Percentiles rank a stretch among this genome's conserved stretches.
phyloP scores from a whole-genome alignment of 1,139 yeast genomes.

The Hemisphaericaspora subhashii region DNA sequence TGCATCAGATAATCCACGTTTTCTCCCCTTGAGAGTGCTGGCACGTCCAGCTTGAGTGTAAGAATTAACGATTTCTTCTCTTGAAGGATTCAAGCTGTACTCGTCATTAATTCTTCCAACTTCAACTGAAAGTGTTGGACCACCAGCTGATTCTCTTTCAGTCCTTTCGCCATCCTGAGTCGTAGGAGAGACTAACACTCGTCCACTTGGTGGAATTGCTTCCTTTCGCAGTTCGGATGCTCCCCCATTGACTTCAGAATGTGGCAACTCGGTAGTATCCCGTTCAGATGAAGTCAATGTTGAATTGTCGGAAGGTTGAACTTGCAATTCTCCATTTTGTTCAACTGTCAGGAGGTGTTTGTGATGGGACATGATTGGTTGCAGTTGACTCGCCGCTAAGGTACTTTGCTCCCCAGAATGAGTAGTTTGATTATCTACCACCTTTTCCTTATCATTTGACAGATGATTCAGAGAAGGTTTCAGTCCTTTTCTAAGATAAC shows the following conservation, averaged over 20 bases:
- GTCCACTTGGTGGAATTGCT: background rate
- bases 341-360: background rate
- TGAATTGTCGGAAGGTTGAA: background rate
- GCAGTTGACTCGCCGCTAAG: background rate
- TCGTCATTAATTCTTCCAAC: no score
- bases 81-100: no score
- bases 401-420: background rate
- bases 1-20: no score
- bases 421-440: background rate
- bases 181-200: background rate
- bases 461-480: background rate
- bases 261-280: background rate
- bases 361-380: background rate
- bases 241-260: conserved; percentile 1
- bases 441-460: background rate
- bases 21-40: no score
- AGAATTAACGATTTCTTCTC: no score
- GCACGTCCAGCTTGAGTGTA: no score
- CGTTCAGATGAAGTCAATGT: background rate
- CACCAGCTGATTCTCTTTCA: no score
- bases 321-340: no score
- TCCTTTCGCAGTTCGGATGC: background rate
- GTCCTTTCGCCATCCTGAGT: background rate
- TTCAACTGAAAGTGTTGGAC: no score
- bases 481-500: background rate